Percentiles rank a stretch among this genome's conserved stretches.
Evolutionary conservation across 2,329 filamentous ascomycete species (phyloP).

Genomic region (Fusarium staphyleae): DNA sequence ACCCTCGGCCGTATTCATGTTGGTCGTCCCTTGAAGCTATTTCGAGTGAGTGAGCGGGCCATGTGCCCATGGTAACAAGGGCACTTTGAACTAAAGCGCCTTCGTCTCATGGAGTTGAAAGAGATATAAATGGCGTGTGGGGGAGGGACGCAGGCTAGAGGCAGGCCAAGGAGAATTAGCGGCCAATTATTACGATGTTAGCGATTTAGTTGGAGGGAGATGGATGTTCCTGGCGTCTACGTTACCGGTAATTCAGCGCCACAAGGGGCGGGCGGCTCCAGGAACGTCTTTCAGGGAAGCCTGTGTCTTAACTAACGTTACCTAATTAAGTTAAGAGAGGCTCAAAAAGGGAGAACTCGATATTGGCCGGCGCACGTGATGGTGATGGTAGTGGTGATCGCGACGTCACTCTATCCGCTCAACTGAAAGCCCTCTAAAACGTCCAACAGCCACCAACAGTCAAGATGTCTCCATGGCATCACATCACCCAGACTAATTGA

Average conservation of each 20-base stretch:
- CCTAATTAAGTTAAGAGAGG: too few species aligned
- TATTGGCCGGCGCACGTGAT: slow-evolving; percentile 16
- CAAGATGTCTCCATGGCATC: too few species aligned
- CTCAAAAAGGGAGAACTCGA: not conserved
- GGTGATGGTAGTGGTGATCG: slow-evolving; percentile 21
- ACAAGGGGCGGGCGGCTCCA: slow-evolving; percentile 12
- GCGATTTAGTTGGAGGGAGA: slow-evolving; percentile 12
- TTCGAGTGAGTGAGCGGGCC: slow-evolving; percentile 3
- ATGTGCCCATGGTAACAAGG: slow-evolving; percentile 14
- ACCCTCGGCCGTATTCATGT: slow-evolving; percentile 6
- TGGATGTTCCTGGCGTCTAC: slow-evolving; percentile 1
- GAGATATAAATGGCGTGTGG: not conserved
- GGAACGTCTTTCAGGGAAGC: not conserved
- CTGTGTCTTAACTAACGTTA: too few species aligned
- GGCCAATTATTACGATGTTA: slow-evolving; percentile 19
- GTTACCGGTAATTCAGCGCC: slow-evolving; percentile 6
- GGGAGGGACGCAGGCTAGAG: not conserved
- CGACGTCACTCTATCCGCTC: not conserved
- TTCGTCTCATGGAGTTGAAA: slow-evolving; percentile 4
- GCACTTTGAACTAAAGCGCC: slow-evolving; percentile 14
- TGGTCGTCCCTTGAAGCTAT: slow-evolving; percentile 12
- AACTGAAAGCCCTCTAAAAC: not conserved
- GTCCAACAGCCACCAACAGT: too few species aligned
- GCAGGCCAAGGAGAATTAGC: not conserved
- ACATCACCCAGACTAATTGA: too few species aligned